Conservation (phyloP, 352 stramenopile genomes). For the Peronospora belbahrii region DNA sequence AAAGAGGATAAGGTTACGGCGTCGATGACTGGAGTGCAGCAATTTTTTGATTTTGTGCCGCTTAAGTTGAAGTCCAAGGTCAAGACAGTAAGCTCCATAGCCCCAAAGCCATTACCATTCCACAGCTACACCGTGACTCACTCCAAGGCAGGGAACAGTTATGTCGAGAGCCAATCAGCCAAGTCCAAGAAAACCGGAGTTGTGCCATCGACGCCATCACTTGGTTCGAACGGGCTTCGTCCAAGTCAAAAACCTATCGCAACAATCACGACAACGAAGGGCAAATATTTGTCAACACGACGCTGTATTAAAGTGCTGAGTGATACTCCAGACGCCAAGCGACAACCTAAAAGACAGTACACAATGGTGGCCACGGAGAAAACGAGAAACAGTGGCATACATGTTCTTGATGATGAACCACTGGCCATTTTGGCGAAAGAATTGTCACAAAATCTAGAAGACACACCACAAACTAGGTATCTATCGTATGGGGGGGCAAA, state of each 20-base stretch:
- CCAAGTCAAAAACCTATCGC: slow-evolving; percentile 22
- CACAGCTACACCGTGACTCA: slow-evolving; percentile 20
- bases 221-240: slow-evolving; percentile 42
- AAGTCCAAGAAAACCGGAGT: slow-evolving; percentile 3
- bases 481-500: slow-evolving; percentile 33
- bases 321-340: slow-evolving; percentile 11
- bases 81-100: slow-evolving; percentile 7
- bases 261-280: slow-evolving; percentile 31
- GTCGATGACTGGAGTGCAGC: slow-evolving; percentile 19
- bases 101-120: slow-evolving; percentile 25
- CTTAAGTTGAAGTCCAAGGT: slow-evolving; percentile 25
- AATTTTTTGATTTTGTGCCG: slow-evolving; percentile 33
- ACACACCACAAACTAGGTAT: slow-evolving; percentile 28
- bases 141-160: slow-evolving; percentile 1
- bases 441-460: slow-evolving; percentile 13
- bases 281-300: slow-evolving; percentile 28
- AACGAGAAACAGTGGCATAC: background rate
- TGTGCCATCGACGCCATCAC: slow-evolving; percentile 4
- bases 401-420: slow-evolving; percentile 20
- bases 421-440: slow-evolving; percentile 18
- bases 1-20: slow-evolving; percentile 6
- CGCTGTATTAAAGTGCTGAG: slow-evolving; percentile 43
- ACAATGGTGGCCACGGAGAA: slow-evolving; percentile 17
- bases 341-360: slow-evolving; percentile 11
- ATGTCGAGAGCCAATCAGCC: background rate